Percentiles rank a stretch among this genome's conserved stretches.
phyloP scores from a whole-genome alignment of 257 asterid species.

The Linderniella brevidens region DNA sequence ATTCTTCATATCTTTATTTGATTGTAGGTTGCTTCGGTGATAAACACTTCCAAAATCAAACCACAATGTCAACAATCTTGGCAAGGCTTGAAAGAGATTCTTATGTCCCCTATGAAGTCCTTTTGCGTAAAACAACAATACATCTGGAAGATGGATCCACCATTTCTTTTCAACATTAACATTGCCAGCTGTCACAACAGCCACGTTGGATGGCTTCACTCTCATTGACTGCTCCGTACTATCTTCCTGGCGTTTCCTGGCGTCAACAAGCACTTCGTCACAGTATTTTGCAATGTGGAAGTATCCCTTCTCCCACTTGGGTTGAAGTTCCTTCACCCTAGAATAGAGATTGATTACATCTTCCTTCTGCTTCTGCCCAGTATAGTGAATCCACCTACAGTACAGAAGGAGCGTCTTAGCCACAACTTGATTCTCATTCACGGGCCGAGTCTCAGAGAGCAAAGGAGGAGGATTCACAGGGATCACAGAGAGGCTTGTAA shows the following conservation, averaged over 20 bases:
- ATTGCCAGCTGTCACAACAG: conserved; percentile 29
- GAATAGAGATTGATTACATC: conserved; percentile 78
- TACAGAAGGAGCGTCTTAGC: conserved; percentile 92
- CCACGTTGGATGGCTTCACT: conserved; percentile 29
- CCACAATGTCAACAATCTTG: conserved; percentile 89
- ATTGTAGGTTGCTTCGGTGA: conserved; percentile 30
- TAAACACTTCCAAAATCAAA: conserved; percentile 77
- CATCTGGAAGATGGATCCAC: conserved; percentile 91
- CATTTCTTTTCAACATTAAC: conserved; percentile 52
- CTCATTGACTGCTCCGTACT: conserved; percentile 33
- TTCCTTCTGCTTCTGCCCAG: conserved; percentile 95
- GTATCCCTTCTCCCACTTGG: conserved; percentile 94
- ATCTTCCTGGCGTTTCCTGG: conserved; percentile 86
- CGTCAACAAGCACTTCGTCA: conserved; percentile 91
- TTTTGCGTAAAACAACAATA: conserved; percentile 69
- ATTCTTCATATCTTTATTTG: conserved; percentile 54
- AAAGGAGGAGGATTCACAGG: conserved; percentile 64
- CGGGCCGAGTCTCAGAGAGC: conserved; percentile 35
- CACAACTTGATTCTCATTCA: conserved; percentile 43
- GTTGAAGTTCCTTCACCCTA: conserved; percentile 85
- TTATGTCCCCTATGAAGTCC: conserved; percentile 93
- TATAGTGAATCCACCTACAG: conserved; percentile 89
- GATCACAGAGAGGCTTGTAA: conserved; percentile 69
- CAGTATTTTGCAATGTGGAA: conserved; percentile 90
- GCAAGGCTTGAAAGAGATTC: conserved; percentile 94